These are phyloP conservation scores for Lonicera japonica DNA, from an alignment of 129 eudicot species.

Conservation along the genomic window DNA sequence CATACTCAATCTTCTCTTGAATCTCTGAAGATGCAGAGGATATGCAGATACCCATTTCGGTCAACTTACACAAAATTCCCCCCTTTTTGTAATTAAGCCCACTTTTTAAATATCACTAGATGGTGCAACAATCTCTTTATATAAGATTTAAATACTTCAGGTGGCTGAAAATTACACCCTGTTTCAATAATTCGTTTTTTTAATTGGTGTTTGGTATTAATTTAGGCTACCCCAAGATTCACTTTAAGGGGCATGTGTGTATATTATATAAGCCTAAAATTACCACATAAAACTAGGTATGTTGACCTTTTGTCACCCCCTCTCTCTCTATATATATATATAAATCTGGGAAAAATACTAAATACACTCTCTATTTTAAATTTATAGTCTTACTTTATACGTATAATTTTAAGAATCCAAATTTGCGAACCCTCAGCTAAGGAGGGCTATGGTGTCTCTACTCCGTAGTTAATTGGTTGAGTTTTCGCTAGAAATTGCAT, in stretches of 20 bases:
- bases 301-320: not conserved
- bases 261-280: not conserved
- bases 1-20: slow-evolving; percentile 51
- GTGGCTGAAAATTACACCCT: no score
- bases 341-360: no score
- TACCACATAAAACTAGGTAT: not conserved
- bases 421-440: no score
- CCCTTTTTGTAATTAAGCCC: slow-evolving; percentile 2
- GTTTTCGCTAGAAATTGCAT: no score
- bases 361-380: no score
- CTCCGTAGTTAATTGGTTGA: no score
- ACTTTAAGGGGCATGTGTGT: slow-evolving; percentile 43
- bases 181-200: slow-evolving; percentile 15
- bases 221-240: slow-evolving; percentile 37
- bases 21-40: slow-evolving; percentile 67
- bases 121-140: slow-evolving; percentile 24
- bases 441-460: no score
- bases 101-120: slow-evolving; percentile 14
- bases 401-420: no score
- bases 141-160: no score
- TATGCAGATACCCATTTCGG: slow-evolving; percentile 71
- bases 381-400: no score
- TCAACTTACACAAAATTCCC: not conserved
- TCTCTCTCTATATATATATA: no score
- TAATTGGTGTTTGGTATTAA: not conserved